Evolutionary conservation across 2,329 filamentous ascomycete genomes (phyloP).

Genomic region (Calonectria henricotiae): DNA sequence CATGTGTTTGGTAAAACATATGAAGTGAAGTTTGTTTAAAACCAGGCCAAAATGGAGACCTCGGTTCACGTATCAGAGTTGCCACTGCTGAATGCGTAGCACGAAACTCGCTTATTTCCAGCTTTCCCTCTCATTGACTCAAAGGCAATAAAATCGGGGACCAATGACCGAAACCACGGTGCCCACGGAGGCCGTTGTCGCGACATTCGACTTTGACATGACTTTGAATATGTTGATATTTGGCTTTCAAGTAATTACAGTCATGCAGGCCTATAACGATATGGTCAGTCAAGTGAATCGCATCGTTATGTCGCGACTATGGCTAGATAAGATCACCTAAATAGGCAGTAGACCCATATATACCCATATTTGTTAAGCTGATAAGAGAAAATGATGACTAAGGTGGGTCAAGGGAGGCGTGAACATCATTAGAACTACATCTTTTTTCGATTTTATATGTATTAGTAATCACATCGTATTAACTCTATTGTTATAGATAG

Average conservation of each 20-base stretch:
- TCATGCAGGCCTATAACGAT: too few relatives aligned
- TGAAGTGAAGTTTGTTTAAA: background rate
- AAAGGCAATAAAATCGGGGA: background rate
- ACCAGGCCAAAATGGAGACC: background rate
- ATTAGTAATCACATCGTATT: too few relatives aligned
- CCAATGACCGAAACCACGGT: background rate
- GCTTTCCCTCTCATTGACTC: background rate
- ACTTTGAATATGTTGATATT: background rate
- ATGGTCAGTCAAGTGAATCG: too few relatives aligned
- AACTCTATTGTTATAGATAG: too few relatives aligned
- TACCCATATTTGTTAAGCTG: too few relatives aligned
- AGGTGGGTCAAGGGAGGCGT: too few relatives aligned
- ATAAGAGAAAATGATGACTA: too few relatives aligned
- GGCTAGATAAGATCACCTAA: too few relatives aligned
- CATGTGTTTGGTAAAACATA: background rate
- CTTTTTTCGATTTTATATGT: too few relatives aligned
- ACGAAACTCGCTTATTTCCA: constrained; percentile 17
- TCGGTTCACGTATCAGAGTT: constrained; percentile 3
- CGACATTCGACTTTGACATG: background rate
- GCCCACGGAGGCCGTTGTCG: constrained; percentile 1
- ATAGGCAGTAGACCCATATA: too few relatives aligned
- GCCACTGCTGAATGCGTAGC: background rate
- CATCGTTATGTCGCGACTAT: too few relatives aligned
- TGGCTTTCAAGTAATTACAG: background rate
- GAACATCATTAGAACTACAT: too few relatives aligned